phyloP scores from a whole-genome alignment of 305 asterid species.

The Fraxinus dipetala region DNA sequence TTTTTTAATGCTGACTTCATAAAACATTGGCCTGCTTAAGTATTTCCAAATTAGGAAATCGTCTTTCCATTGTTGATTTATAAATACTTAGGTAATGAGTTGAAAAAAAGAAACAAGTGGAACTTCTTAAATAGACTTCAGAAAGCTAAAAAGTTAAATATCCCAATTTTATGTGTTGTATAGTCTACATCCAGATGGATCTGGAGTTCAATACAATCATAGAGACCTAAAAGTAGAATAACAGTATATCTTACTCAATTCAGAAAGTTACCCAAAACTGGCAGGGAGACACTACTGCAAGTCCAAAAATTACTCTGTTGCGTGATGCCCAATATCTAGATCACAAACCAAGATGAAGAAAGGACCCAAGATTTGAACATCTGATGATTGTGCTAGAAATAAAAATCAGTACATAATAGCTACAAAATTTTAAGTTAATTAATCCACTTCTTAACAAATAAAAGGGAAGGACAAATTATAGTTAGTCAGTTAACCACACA shows the following conservation, averaged over 20 bases:
- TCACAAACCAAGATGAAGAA: neutral
- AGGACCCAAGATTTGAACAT: neutral
- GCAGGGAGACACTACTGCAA: neutral
- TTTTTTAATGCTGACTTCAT: neutral
- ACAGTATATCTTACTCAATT: neutral
- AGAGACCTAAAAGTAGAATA: neutral
- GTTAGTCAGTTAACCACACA: neutral
- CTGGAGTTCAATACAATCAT: neutral
- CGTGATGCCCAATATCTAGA: neutral
- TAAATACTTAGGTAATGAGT: neutral
- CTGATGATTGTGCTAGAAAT: neutral
- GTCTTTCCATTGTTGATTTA: neutral
- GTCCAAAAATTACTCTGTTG: neutral
- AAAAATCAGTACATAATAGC: neutral
- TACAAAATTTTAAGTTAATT: neutral
- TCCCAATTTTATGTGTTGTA: neutral
- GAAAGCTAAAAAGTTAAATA: neutral
- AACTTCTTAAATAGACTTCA: neutral
- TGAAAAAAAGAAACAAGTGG: neutral
- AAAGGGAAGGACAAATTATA: neutral
- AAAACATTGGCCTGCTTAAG: neutral
- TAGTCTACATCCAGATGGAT: neutral
- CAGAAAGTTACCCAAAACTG: neutral
- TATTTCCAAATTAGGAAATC: conserved; percentile 2
- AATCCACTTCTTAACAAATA: neutral